Conservation (phyloP, 345 rosid genomes). For the Viola odorata region DNA sequence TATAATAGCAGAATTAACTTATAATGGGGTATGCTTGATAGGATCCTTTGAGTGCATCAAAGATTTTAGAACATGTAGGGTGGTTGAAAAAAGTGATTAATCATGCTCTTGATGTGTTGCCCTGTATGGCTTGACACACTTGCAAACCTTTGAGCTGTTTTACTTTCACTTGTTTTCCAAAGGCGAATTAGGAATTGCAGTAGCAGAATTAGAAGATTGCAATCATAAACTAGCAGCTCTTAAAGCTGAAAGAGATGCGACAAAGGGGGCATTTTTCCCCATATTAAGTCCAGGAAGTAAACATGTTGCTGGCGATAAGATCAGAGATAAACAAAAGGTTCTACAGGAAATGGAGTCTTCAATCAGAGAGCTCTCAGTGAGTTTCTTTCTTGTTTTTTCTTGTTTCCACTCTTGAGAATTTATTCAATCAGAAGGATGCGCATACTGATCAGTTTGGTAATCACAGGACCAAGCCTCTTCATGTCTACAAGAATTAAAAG, state of each 20-base stretch:
- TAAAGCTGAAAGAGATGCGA: slow-evolving; percentile 79
- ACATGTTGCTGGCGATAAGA: slow-evolving; percentile 50
- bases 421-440: slow-evolving; percentile 9
- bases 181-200: slow-evolving; percentile 72
- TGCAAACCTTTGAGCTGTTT: neutral
- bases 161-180: slow-evolving; percentile 25
- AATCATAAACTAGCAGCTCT: slow-evolving; percentile 60
- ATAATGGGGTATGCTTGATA: too few relatives aligned
- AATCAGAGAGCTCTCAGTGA: slow-evolving; percentile 65
- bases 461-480: slow-evolving; percentile 66
- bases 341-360: slow-evolving; percentile 66
- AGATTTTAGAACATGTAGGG: too few relatives aligned
- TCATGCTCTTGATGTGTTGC: too few relatives aligned
- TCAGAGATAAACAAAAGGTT: slow-evolving; percentile 66
- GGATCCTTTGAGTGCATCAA: too few relatives aligned
- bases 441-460: slow-evolving; percentile 22
- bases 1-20: too few relatives aligned
- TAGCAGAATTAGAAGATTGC: slow-evolving; percentile 58
- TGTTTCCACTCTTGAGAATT: slow-evolving; percentile 14
- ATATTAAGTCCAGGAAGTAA: slow-evolving; percentile 60
- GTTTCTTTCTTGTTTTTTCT: slow-evolving; percentile 14
- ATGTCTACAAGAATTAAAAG: slow-evolving; percentile 58
- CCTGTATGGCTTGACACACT: too few relatives aligned
- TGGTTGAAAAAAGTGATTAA: too few relatives aligned
- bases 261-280: slow-evolving; percentile 68